Evolutionary conservation across 1,284 basidiomycete species (phyloP).

Genomic region (Naganishia liquefaciens): DNA sequence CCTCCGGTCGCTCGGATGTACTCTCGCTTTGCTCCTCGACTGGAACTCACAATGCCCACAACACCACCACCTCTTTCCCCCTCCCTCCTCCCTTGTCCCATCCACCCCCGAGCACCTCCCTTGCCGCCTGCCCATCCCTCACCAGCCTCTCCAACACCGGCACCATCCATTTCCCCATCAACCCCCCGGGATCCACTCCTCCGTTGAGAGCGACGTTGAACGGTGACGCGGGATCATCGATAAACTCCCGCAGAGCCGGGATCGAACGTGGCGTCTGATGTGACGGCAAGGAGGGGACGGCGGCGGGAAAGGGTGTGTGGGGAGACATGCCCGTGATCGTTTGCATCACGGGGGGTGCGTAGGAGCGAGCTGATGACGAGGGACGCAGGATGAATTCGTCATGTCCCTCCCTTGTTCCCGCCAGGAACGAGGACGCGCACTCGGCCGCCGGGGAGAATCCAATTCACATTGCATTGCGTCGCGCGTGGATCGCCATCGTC

Average conservation of each 20-base stretch:
- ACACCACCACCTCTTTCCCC: neutral
- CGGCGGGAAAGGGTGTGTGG: neutral
- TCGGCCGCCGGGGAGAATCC: too few species aligned
- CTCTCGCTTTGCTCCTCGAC: neutral
- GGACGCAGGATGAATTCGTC: too few species aligned
- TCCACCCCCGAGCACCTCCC: neutral
- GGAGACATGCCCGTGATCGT: neutral
- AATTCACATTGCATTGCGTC: too few species aligned
- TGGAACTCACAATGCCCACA: constrained; percentile 14
- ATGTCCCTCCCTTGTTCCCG: too few species aligned
- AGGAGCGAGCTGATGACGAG: too few species aligned
- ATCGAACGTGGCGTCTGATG: neutral
- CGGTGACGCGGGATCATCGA: neutral
- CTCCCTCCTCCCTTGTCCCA: neutral
- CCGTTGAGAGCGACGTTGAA: neutral
- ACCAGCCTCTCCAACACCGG: neutral
- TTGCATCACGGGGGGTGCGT: too few species aligned
- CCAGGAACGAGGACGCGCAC: too few species aligned
- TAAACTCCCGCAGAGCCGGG: neutral
- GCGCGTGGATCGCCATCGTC: too few species aligned
- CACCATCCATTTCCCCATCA: constrained; percentile 5
- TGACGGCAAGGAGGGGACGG: neutral
- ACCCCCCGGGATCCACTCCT: neutral
- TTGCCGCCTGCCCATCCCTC: neutral
- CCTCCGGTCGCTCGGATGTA: neutral